A percentile compares a stretch with the other conserved stretches of the same genome.
phyloP scores from a whole-genome alignment of 257 asterid genomes.

The Ligustrum vulgare region DNA sequence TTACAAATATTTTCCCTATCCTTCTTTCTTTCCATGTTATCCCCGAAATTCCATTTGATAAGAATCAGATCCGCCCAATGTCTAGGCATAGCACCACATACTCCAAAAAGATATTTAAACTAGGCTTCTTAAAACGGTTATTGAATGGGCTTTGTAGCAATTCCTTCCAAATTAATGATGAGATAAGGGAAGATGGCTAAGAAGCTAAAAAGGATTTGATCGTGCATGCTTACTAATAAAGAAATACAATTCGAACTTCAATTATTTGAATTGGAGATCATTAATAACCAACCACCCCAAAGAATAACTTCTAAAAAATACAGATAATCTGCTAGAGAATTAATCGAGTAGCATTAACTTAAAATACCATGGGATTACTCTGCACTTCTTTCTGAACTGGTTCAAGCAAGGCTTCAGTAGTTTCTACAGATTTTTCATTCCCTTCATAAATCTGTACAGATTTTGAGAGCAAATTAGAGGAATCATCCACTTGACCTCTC shows the following conservation, averaged over 20 bases:
- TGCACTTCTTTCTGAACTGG: conserved; percentile 23
- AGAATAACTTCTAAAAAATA: conserved; percentile 15
- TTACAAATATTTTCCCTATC: no score
- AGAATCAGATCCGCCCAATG: no score
- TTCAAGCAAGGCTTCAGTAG: conserved; percentile 21
- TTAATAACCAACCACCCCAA: background rate
- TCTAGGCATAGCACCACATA: no score
- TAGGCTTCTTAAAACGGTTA: conserved; percentile 2
- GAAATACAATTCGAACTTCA: background rate
- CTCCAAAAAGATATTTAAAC: background rate
- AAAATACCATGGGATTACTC: conserved; percentile 28
- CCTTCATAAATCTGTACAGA: conserved; percentile 24
- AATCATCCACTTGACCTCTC: conserved; percentile 19
- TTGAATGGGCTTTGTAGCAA: conserved; percentile 10
- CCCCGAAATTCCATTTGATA: no score
- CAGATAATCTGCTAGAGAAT: background rate
- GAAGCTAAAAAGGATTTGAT: background rate
- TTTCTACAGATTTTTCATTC: conserved; percentile 25
- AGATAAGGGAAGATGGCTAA: background rate
- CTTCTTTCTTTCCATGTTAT: no score
- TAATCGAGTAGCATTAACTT: conserved; percentile 12
- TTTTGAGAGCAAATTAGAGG: conserved; percentile 27
- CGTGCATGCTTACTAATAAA: background rate
- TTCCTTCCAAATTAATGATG: background rate
- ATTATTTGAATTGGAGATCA: conserved; percentile 13